Percentiles rank a stretch among this genome's conserved stretches.
phyloP scores from a whole-genome alignment of 768 basidiomycete genomes.

The Mycena capillaripes region DNA sequence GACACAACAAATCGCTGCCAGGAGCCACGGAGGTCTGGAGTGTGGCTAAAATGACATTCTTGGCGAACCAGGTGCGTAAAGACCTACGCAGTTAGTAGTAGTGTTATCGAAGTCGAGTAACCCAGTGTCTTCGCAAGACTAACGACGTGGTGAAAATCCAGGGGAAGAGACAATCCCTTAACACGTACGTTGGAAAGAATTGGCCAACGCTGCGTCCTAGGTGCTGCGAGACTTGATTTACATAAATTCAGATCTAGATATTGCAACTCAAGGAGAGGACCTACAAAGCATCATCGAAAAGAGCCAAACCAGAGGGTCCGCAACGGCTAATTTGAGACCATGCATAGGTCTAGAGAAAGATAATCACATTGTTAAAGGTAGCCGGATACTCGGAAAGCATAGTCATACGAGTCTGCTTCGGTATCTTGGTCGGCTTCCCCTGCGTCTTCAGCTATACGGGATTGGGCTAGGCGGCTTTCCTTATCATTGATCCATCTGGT shows the following conservation, averaged over 20 bases:
- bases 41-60: not conserved
- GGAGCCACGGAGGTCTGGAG: constrained; percentile 60
- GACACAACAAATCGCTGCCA: constrained; percentile 51
- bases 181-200: constrained; percentile 63
- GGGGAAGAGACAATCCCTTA: no score
- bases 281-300: constrained; percentile 55
- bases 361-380: not conserved
- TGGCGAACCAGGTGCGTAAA: not conserved
- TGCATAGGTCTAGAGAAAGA: constrained; percentile 45
- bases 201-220: constrained; percentile 57
- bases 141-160: not conserved
- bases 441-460: constrained; percentile 61
- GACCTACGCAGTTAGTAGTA: constrained; percentile 60
- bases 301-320: constrained; percentile 56
- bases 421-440: constrained; percentile 62
- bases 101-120: constrained; percentile 57
- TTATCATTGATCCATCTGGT: constrained; percentile 58
- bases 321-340: constrained; percentile 55
- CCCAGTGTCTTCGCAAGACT: constrained; percentile 61
- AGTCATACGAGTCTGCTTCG: constrained; percentile 53
- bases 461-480: constrained; percentile 59
- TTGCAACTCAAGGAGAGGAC: not conserved
- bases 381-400: not conserved
- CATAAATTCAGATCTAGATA: not conserved
- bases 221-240: constrained; percentile 45